A percentile compares a stretch with the other conserved stretches of the same genome.
phyloP scores from a whole-genome alignment of 108 stramenopile species.

The Craspedostauros australis region DNA sequence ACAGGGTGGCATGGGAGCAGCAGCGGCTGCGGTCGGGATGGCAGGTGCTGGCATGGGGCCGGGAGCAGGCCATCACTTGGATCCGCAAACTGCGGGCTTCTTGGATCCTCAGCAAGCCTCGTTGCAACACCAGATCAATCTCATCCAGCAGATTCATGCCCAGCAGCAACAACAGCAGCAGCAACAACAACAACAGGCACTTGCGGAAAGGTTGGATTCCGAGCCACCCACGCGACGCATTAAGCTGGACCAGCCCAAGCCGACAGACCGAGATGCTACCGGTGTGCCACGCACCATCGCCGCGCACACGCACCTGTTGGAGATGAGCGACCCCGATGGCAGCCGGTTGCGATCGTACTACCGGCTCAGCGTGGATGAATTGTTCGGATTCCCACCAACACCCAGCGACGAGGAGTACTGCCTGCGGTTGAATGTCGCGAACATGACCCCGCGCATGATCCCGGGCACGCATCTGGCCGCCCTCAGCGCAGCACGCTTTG shows the following conservation, averaged over 20 bases:
- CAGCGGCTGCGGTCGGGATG: conserved; percentile 3
- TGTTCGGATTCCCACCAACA: conserved; percentile 73
- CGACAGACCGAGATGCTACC: conserved; percentile 14
- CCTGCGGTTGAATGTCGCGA: conserved; percentile 31
- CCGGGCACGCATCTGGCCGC: conserved; percentile 65
- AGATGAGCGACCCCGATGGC: conserved; percentile 46
- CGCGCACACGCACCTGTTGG: conserved; percentile 53
- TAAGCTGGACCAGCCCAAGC: conserved; percentile 20
- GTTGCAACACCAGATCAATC: conserved; percentile 38
- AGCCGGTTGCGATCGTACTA: conserved; percentile 66
- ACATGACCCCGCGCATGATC: conserved; percentile 42
- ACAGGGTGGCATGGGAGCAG: conserved; percentile 14
- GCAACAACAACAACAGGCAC: too few species aligned
- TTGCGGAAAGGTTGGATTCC: not conserved
- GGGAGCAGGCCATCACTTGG: conserved; percentile 6
- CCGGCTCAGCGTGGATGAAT: conserved; percentile 54
- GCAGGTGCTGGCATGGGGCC: conserved; percentile 1
- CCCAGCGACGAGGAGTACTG: conserved; percentile 72
- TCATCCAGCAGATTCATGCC: conserved; percentile 39
- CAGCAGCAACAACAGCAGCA: conserved; percentile 44
- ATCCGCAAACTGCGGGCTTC: conserved; percentile 11
- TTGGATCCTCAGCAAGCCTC: conserved; percentile 22
- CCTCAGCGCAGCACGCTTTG: conserved; percentile 73
- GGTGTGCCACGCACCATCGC: conserved; percentile 45
- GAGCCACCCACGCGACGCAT: conserved; percentile 28